A percentile compares a stretch with the other conserved stretches of the same genome.
phyloP scores from a whole-genome alignment of 2,329 filamentous ascomycete genomes.

The Fusarium protoensiforme region DNA sequence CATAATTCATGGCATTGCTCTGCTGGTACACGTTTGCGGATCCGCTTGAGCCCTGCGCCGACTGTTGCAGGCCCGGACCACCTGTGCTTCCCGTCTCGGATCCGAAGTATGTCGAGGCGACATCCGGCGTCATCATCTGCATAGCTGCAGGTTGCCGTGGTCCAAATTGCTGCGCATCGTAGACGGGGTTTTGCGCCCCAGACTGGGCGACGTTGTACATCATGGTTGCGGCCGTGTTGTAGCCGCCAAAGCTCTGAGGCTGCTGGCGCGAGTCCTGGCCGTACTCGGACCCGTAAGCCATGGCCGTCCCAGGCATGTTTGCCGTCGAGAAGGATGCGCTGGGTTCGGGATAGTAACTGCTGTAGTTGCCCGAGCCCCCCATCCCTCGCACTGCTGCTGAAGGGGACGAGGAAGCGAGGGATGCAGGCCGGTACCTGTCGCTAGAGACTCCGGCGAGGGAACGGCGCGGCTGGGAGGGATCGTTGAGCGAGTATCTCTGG shows the following conservation, averaged over 20 bases:
- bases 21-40: constrained; percentile 73
- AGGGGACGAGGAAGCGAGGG: constrained; percentile 61
- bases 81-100: constrained; percentile 58
- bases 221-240: constrained; percentile 70
- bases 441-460: constrained; percentile 47
- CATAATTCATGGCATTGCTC: constrained; percentile 67
- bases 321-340: constrained; percentile 63
- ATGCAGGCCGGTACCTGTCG: constrained; percentile 60
- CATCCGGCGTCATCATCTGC: constrained; percentile 69
- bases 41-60: constrained; percentile 59
- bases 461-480: constrained; percentile 59
- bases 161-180: constrained; percentile 82
- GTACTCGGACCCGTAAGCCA: constrained; percentile 74
- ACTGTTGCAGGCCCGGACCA: constrained; percentile 63
- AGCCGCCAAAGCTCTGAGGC: constrained; percentile 66
- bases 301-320: constrained; percentile 65
- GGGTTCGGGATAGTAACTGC: constrained; percentile 69
- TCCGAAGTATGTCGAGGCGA: constrained; percentile 77
- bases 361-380: constrained; percentile 68
- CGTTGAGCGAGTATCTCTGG: constrained; percentile 63
- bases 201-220: constrained; percentile 83
- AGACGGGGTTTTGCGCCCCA: constrained; percentile 71
- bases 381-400: constrained; percentile 58
- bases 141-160: constrained; percentile 80
- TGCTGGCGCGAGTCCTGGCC: constrained; percentile 69